Evolutionary conservation across 805 yeast species (phyloP), one percentile per base, ranked within the genome.

Genomic region (Wickerhamiella musiphila): DNA sequence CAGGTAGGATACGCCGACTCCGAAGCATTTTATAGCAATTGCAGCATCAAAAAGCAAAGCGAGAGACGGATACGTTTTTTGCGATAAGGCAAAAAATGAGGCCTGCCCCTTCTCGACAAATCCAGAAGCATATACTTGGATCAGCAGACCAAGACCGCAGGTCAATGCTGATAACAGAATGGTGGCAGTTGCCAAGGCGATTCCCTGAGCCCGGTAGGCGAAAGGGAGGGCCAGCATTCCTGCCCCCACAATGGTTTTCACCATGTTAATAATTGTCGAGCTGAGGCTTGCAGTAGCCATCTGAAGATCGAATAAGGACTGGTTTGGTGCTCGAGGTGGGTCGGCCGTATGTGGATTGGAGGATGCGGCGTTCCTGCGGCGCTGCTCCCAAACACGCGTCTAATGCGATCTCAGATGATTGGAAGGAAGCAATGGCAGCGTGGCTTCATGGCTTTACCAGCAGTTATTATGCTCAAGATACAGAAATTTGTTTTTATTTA

Each of bases 201-300:
- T 48, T 8, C 83, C 79, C 47, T 78, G 76, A 13, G 75, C 60
- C 27, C 63, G 57, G 46, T 71, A 65, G 1, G 84, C 78, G 40
- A 64, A 70, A 3, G 90, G 84, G 62, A 77, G 66, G 13, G 83
- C 81, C 29, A 78, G 64, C 43, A 78, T 58, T 0, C 90, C 90
- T 1, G 90, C 82, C 4, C 86, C 86, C 15, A 75, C 61, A 35
- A 76, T 73, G 26, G 86, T 78, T 51, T 77, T 77, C 36, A 72
- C 58, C 30, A 78, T 60, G 54, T 74, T 75, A 41, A 75, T 60
- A 17, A 68, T 52, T 6, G 79, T 69, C 4, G 79, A 70, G 3
- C 52, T 37, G 18, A 62, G 48, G 14, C 73, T 58, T 5, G 77
- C 73, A 17, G 40, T 37, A 6, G 10, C 19, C 15, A 27, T 21